Conservation (phyloP, 306 rosid species). For the Begonia fuchsioides region DNA sequence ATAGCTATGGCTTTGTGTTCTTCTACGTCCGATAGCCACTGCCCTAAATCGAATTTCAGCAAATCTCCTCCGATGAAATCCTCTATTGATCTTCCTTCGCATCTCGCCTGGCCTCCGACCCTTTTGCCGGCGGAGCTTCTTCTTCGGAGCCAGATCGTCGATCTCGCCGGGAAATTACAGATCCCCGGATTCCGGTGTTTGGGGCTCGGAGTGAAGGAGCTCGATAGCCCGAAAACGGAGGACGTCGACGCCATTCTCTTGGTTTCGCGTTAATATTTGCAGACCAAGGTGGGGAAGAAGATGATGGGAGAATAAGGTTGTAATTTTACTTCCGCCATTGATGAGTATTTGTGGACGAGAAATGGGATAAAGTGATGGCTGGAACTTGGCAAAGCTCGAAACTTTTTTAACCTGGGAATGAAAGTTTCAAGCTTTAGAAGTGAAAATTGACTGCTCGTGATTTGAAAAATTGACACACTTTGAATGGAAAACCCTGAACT, state of each 20-base stretch:
- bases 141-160: constrained; percentile 3
- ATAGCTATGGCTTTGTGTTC: constrained; percentile 88
- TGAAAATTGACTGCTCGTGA: no score
- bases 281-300: constrained; percentile 1
- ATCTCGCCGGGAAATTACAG: constrained; percentile 1
- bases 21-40: constrained; percentile 81
- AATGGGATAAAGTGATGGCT: constrained; percentile 42
- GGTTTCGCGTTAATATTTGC: not conserved
- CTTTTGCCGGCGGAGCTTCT: constrained; percentile 14
- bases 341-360: constrained; percentile 52
- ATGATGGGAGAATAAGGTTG: not conserved
- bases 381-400: not conserved
- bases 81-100: constrained; percentile 42
- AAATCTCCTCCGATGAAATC: constrained; percentile 92
- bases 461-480: no score
- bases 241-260: constrained; percentile 37
- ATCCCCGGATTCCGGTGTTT: constrained; percentile 11
- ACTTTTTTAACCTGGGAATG: no score
- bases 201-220: constrained; percentile 11
- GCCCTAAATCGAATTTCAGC: constrained; percentile 49
- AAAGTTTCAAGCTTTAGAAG: no score
- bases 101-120: constrained; percentile 25
- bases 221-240: constrained; percentile 29
- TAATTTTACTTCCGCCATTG: not conserved
- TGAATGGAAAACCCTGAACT: no score